Conservation (phyloP, 495 filamentous ascomycete genomes). For the Articulospora tetracladia region DNA sequence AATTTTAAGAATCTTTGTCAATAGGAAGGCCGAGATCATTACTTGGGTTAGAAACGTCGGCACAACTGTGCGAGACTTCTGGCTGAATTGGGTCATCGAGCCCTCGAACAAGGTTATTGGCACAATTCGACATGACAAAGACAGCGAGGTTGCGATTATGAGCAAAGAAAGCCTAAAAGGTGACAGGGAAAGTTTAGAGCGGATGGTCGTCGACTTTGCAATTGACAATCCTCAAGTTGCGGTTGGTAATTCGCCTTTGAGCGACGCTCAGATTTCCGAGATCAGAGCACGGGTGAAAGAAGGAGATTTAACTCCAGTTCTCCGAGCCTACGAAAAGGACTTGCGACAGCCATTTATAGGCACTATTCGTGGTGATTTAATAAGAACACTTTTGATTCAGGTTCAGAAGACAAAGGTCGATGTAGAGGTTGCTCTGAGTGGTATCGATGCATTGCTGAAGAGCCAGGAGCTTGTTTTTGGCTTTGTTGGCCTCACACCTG, state of each 20-base stretch:
- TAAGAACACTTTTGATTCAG: slow-evolving; percentile 89
- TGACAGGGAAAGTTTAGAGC: slow-evolving; percentile 85
- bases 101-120: slow-evolving; percentile 77
- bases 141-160: slow-evolving; percentile 93
- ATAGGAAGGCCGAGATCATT: slow-evolving; percentile 66
- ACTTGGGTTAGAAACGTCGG: slow-evolving; percentile 75
- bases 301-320: slow-evolving; percentile 87
- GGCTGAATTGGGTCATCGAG: slow-evolving; percentile 90
- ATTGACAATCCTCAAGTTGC: slow-evolving; percentile 63
- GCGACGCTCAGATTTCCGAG: slow-evolving; percentile 58
- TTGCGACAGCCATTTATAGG: slow-evolving; percentile 74
- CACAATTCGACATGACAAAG: slow-evolving; percentile 87
- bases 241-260: slow-evolving; percentile 35
- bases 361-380: slow-evolving; percentile 77
- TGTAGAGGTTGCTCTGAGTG: slow-evolving; percentile 90
- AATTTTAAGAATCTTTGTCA: slow-evolving; percentile 68
- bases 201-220: slow-evolving; percentile 97
- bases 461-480: slow-evolving; percentile 97
- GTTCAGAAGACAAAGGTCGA: slow-evolving; percentile 99
- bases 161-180: slow-evolving; percentile 84
- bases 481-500: slow-evolving; percentile 89
- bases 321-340: slow-evolving; percentile 87
- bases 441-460: slow-evolving; percentile 88
- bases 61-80: slow-evolving; percentile 79
- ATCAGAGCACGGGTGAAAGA: slow-evolving; percentile 77